Evolutionary conservation across 2,329 filamentous ascomycete genomes (phyloP).

Genomic region (Raffaelea ambrosiae): DNA sequence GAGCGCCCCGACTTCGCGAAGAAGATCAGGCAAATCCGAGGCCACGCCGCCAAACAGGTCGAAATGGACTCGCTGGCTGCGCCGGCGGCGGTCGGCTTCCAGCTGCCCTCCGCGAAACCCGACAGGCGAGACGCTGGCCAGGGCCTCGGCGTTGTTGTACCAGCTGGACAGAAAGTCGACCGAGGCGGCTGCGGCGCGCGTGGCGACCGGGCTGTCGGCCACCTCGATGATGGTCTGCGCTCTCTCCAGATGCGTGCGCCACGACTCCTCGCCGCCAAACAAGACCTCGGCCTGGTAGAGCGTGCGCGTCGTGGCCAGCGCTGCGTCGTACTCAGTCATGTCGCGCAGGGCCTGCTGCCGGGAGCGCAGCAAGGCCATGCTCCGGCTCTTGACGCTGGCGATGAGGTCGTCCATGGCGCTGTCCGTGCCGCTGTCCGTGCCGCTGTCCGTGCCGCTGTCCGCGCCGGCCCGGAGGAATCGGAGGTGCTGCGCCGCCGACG

Average conservation of each 20-base stretch:
- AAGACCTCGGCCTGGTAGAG: conserved; percentile 9
- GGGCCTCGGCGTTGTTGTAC: conserved; percentile 9
- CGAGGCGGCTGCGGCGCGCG: not conserved
- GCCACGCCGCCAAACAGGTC: conserved; percentile 11
- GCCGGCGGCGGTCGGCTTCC: not conserved
- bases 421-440: no score
- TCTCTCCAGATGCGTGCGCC: conserved; percentile 8
- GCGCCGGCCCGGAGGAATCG: not conserved
- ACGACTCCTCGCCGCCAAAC: conserved; percentile 3
- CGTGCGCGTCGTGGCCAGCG: conserved; percentile 8
- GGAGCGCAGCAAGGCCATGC: conserved; percentile 5
- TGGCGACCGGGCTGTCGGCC: not conserved
- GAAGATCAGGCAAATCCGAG: conserved; percentile 9
- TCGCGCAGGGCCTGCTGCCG: conserved; percentile 1
- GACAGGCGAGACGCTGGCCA: conserved; percentile 4
- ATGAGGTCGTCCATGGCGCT: not conserved
- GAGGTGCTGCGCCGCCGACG: conserved; percentile 7
- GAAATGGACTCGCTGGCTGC: conserved; percentile 3
- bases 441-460: no score
- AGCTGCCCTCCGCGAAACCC: conserved; percentile 6
- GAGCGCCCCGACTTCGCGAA: conserved; percentile 8
- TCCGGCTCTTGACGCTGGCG: conserved; percentile 4
- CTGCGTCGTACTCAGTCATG: conserved; percentile 1
- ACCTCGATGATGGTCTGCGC: conserved; percentile 7
- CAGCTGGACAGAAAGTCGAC: conserved; percentile 6